Evolutionary conservation across 352 stramenopile genomes (phyloP).

Genomic region (Globisporangium lucens): DNA sequence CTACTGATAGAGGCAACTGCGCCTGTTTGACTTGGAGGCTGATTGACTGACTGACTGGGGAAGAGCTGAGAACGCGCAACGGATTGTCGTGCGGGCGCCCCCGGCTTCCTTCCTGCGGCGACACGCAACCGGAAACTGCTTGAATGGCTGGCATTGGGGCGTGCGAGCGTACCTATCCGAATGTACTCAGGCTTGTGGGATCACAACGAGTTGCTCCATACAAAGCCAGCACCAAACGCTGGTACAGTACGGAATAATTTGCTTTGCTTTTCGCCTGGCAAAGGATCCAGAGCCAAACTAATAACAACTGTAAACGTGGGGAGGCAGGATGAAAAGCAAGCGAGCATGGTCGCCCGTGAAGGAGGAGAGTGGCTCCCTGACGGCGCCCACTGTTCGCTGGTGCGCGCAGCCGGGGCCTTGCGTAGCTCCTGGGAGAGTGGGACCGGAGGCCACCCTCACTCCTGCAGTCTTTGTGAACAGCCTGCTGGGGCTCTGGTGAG

Average conservation of each 20-base stretch:
- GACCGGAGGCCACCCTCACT: neutral
- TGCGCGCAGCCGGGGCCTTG: neutral
- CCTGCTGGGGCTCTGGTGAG: neutral
- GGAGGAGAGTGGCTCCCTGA: neutral
- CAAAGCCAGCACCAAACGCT: too few relatives aligned
- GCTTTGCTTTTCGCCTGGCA: too few relatives aligned
- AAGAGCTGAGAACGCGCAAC: neutral
- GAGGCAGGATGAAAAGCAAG: too few relatives aligned
- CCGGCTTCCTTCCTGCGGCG: neutral
- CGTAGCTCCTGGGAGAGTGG: neutral
- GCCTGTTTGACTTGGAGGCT: neutral
- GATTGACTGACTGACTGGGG: neutral
- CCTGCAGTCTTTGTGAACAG: neutral
- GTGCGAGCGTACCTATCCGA: too few relatives aligned
- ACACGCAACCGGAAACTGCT: neutral
- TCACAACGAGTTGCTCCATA: too few relatives aligned
- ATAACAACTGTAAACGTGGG: too few relatives aligned
- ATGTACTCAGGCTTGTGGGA: too few relatives aligned
- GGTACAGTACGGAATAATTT: too few relatives aligned
- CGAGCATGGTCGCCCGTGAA: neutral
- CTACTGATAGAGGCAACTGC: neutral
- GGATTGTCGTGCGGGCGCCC: neutral
- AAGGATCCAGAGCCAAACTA: too few relatives aligned
- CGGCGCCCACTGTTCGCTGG: neutral
- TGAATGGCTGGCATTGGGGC: too few relatives aligned